Evolutionary conservation across 169 alveolate genomes (phyloP).

Genomic region (Eimeria necatrix): DNA sequence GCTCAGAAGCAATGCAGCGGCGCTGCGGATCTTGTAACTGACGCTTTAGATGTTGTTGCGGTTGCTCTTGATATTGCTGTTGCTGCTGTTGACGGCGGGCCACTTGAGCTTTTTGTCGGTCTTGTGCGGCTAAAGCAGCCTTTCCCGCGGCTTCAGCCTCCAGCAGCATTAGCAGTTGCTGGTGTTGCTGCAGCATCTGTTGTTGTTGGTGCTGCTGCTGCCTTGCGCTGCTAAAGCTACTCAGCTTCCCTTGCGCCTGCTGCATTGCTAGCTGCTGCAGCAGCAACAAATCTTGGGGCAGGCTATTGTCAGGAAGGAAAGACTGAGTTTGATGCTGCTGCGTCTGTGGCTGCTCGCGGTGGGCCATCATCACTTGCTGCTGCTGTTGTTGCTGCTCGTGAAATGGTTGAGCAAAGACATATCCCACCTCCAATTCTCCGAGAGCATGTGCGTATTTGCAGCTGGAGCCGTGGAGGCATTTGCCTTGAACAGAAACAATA

Average conservation of each 20-base stretch:
- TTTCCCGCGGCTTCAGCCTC: conserved; percentile 67
- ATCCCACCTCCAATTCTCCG: conserved; percentile 73
- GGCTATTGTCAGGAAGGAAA: conserved; percentile 29
- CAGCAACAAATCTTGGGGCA: conserved; percentile 62
- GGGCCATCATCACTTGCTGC: conserved; percentile 44
- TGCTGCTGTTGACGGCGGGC: conserved; percentile 31
- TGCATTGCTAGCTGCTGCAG: conserved; percentile 72
- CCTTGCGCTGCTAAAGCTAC: too few species aligned
- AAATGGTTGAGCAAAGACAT: conserved; percentile 72
- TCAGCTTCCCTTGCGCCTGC: conserved; percentile 49
- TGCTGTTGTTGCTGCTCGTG: conserved; percentile 61
- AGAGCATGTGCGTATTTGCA: conserved; percentile 74
- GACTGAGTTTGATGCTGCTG: conserved; percentile 51
- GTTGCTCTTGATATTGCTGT: conserved; percentile 24
- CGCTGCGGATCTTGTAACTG: conserved; percentile 69
- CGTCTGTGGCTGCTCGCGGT: conserved; percentile 41
- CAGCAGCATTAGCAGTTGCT: conserved; percentile 71
- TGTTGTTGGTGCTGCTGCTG: conserved; percentile 56
- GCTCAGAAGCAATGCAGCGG: conserved; percentile 53
- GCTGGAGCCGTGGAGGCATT: conserved; percentile 66
- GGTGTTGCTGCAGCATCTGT: conserved; percentile 61
- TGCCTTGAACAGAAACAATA: conserved; percentile 40
- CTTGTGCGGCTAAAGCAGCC: not conserved
- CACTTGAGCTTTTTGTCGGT: conserved; percentile 5
- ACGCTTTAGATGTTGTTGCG: conserved; percentile 60